Conservation (phyloP, 495 filamentous ascomycete genomes). For the Elasticomyces elasticus region DNA sequence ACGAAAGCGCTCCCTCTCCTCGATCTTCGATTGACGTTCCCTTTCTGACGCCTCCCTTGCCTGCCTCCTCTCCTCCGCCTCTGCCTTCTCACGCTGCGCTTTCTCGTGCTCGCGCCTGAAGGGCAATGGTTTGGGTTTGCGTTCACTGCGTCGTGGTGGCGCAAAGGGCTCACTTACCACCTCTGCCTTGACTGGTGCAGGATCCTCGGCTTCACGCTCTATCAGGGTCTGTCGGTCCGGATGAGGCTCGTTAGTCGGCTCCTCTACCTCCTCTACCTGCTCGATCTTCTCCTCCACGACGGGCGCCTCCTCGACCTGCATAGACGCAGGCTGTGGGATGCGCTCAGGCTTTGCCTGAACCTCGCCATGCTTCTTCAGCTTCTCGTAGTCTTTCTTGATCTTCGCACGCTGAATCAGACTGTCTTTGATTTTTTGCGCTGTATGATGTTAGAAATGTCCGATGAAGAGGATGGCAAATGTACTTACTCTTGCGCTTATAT, state of each 20-base stretch:
- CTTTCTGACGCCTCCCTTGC: slow-evolving; percentile 27
- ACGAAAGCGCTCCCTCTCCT: slow-evolving; percentile 30
- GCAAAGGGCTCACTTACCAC: slow-evolving; percentile 15
- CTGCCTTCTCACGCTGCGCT: slow-evolving; percentile 55
- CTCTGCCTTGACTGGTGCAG: slow-evolving; percentile 23
- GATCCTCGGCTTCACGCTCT: background rate
- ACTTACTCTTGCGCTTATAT: slow-evolving; percentile 75
- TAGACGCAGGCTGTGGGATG: slow-evolving; percentile 21
- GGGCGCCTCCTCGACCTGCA: slow-evolving; percentile 3
- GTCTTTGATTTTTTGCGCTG: slow-evolving; percentile 86
- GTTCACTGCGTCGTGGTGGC: slow-evolving; percentile 18
- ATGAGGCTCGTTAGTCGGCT: slow-evolving; percentile 8
- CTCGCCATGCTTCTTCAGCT: slow-evolving; percentile 57
- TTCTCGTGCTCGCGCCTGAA: slow-evolving; percentile 67
- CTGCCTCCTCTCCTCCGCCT: slow-evolving; percentile 48
- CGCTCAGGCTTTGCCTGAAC: slow-evolving; percentile 21
- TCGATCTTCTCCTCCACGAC: background rate
- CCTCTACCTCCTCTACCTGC: background rate
- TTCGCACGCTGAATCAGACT: slow-evolving; percentile 88
- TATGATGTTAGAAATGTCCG: background rate
- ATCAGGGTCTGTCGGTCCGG: slow-evolving; percentile 18
- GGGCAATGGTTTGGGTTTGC: slow-evolving; percentile 50
- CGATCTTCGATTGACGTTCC: slow-evolving; percentile 44
- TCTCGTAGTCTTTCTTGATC: slow-evolving; percentile 85
- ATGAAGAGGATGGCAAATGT: background rate